Conservation (phyloP, 2,329 filamentous ascomycete species). For the Ophiostoma sp. region DNA sequence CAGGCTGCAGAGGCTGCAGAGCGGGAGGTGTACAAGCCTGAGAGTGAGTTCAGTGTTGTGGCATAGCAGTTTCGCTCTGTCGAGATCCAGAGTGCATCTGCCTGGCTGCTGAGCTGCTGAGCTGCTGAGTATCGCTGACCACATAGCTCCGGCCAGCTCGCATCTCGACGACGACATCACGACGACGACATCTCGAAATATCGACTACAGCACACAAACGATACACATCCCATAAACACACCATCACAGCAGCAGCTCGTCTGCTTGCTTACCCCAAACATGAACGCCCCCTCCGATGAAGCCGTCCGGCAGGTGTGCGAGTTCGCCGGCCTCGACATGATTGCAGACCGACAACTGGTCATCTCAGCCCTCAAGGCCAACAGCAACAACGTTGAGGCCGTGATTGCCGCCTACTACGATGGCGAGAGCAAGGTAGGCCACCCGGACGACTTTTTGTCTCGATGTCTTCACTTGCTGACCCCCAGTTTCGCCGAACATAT, state of each 20-base stretch:
- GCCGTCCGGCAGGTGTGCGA: slow-evolving; percentile 41
- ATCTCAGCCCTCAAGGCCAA: slow-evolving; percentile 43
- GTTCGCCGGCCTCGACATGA: slow-evolving; percentile 36
- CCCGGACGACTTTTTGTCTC: slow-evolving; percentile 1
- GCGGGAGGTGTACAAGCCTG: neutral
- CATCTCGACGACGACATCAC: neutral
- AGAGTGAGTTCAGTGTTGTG: neutral
- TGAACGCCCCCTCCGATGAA: slow-evolving; percentile 35
- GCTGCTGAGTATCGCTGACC: neutral
- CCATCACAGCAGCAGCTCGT: neutral
- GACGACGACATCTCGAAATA: slow-evolving; percentile 17
- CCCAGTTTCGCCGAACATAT: slow-evolving; percentile 46
- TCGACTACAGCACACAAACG: neutral
- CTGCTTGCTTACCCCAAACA: neutral
- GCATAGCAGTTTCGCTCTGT: neutral
- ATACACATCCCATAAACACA: neutral
- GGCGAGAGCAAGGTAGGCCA: slow-evolving; percentile 39
- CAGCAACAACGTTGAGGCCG: slow-evolving; percentile 44
- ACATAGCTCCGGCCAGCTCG: neutral
- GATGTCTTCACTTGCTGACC: neutral
- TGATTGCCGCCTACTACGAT: slow-evolving; percentile 51
- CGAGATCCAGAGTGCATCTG: neutral
- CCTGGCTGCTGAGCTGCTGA: neutral
- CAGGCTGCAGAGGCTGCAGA: too few relatives aligned
- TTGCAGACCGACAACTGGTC: slow-evolving; percentile 39